Conservation (phyloP, 2,329 filamentous ascomycete species). For the Cladosporium sp. region DNA sequence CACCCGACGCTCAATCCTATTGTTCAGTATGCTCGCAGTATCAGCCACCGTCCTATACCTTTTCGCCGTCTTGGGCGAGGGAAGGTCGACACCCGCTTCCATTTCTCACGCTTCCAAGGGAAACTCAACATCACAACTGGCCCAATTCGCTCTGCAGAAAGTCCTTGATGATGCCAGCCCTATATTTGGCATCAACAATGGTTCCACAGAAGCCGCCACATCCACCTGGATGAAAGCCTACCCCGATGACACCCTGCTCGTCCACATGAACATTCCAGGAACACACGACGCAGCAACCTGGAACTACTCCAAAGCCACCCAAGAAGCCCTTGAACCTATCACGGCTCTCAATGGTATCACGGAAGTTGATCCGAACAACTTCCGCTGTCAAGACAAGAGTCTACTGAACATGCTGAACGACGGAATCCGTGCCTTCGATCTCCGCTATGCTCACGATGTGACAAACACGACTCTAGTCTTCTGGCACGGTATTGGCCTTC, state of each 20-base stretch:
- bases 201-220: conserved; percentile 24
- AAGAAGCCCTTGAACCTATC: conserved; percentile 42
- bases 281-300: conserved; percentile 54
- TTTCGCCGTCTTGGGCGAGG: conserved; percentile 12
- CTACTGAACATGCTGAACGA: conserved; percentile 45
- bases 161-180: conserved; percentile 45
- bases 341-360: conserved; percentile 42
- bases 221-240: conserved; percentile 50
- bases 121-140: conserved; percentile 26
- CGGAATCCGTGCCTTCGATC: conserved; percentile 53
- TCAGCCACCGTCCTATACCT: conserved; percentile 14
- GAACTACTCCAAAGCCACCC: conserved; percentile 51
- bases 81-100: background rate
- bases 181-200: conserved; percentile 42
- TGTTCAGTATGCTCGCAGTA: conserved; percentile 15
- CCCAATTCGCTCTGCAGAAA: conserved; percentile 44
- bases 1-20: background rate
- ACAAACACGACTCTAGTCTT: conserved; percentile 49
- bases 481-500: conserved; percentile 50
- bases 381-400: conserved; percentile 46
- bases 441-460: conserved; percentile 52
- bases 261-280: conserved; percentile 53
- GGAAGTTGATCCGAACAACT: conserved; percentile 38
- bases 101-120: background rate
- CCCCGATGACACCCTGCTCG: conserved; percentile 44